phyloP scores from a whole-genome alignment of 305 asterid species.

The Petunia hybrid region DNA sequence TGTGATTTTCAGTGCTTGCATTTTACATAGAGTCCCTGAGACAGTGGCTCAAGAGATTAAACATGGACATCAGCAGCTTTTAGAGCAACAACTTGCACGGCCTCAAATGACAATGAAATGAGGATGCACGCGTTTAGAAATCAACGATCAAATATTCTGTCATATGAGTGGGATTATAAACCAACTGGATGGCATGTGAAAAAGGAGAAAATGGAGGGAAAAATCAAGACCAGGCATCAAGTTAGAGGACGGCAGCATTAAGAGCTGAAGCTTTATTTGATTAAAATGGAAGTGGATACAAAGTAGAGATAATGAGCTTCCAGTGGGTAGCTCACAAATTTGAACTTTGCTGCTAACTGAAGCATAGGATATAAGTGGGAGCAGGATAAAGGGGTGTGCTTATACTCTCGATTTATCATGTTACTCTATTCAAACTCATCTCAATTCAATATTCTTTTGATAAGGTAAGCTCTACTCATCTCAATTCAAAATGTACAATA shows the following conservation, averaged over 20 bases:
- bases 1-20: neutral
- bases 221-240: neutral
- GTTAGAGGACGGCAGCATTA: neutral
- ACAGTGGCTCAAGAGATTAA: slow-evolving; percentile 20
- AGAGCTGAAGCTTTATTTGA: neutral
- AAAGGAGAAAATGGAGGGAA: slow-evolving; percentile 5
- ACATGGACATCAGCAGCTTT: slow-evolving; percentile 7
- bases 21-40: neutral
- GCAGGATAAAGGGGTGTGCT: neutral
- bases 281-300: slow-evolving; percentile 22
- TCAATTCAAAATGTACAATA: no score
- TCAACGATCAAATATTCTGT: neutral
- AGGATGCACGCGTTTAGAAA: neutral
- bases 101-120: slow-evolving; percentile 6
- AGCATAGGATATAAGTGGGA: neutral
- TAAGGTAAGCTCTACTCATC: no score
- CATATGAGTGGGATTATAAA: neutral
- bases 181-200: neutral
- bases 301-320: slow-evolving; percentile 19
- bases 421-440: no score
- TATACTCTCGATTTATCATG: no score
- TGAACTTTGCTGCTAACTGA: neutral
- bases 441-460: no score
- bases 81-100: neutral
- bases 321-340: slow-evolving; percentile 19